Evolutionary conservation across 116 monocot species (phyloP).

Genomic region (Posidonia oceanica): DNA sequence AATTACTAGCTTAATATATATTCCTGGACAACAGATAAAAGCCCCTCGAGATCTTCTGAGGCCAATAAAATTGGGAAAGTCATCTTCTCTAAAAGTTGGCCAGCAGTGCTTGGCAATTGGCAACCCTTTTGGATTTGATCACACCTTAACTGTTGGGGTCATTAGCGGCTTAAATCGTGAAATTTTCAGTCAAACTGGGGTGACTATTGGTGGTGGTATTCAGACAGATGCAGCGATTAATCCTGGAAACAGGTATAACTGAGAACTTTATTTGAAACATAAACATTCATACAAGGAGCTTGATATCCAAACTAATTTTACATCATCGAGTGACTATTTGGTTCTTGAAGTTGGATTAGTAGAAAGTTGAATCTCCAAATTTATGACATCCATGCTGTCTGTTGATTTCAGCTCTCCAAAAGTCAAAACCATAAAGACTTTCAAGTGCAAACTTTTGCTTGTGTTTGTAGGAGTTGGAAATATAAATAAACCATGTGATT

Average conservation of each 20-base stretch:
- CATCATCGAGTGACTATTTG: too few species aligned
- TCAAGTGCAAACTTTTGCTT: too few species aligned
- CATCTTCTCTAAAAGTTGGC: constrained; percentile 67
- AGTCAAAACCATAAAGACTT: too few species aligned
- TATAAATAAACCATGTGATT: too few species aligned
- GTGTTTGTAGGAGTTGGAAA: too few species aligned
- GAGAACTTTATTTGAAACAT: not conserved
- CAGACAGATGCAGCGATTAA: constrained; percentile 98
- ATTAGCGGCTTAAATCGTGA: constrained; percentile 93
- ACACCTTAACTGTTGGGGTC: constrained; percentile 87
- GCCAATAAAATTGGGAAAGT: constrained; percentile 67
- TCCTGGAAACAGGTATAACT: constrained; percentile 80
- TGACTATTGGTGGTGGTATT: constrained; percentile 87
- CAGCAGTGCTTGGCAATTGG: constrained; percentile 96
- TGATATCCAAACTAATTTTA: too few species aligned
- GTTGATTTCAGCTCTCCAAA: too few species aligned
- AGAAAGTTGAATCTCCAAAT: too few species aligned
- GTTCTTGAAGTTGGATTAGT: too few species aligned
- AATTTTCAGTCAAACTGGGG: constrained; percentile 84
- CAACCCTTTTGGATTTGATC: constrained; percentile 96
- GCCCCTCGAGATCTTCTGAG: constrained; percentile 68
- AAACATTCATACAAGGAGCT: too few species aligned
- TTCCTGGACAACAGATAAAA: constrained; percentile 40
- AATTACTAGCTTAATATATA: not conserved
- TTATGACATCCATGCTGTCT: too few species aligned